Evolutionary conservation across 495 filamentous ascomycete species (phyloP), one percentile per base, ranked within the genome.

Genomic region (Bathelium albidoporum): DNA sequence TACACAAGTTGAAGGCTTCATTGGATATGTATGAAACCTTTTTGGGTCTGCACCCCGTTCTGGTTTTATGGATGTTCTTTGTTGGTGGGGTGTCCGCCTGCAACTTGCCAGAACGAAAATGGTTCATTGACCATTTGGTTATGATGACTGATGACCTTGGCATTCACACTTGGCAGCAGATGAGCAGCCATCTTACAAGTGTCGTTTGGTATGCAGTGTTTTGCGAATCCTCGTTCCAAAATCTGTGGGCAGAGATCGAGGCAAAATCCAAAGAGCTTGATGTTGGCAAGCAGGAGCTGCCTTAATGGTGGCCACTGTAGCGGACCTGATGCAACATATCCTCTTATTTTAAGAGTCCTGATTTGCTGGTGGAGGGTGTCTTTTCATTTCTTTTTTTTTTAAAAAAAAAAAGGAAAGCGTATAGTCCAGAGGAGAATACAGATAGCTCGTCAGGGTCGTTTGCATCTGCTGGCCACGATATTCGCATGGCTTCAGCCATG

Each of bases 71-170:
- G 66, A 62, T 68, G 18, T 41, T 68, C 31, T 62, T 53, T 22
- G 66, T 68, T 29, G 66, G 66, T 22, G 66, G 62, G 1, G 64
- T 64, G 1, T 64, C 66, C 2, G 66, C 66, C 32, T 60, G 61
- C 32, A 32, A 32, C 9, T 65, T 68, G 66, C 66, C 66, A 20
- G 66, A 68, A 24, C 58, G 62, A 9, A 49, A 49, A 14, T 68
- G 66, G 66, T 68, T 62, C 34, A 59, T 68, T 29, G 66, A 63
- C 3, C 62, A 68, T 18, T 36, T 68, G 2, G 62, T 68, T 12
- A 59, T 62, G 5, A 63, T 64, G 1, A 59, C 64, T 24, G 61
- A 59, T 18, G 66, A 68, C 34, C 39, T 68, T 4, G 62, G 39
- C 5, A 65, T 68, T 26, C 9, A 7, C n/a, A 43, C 53, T 22